phyloP scores from a whole-genome alignment of 306 rosid species.

The Sophora flavescens region DNA sequence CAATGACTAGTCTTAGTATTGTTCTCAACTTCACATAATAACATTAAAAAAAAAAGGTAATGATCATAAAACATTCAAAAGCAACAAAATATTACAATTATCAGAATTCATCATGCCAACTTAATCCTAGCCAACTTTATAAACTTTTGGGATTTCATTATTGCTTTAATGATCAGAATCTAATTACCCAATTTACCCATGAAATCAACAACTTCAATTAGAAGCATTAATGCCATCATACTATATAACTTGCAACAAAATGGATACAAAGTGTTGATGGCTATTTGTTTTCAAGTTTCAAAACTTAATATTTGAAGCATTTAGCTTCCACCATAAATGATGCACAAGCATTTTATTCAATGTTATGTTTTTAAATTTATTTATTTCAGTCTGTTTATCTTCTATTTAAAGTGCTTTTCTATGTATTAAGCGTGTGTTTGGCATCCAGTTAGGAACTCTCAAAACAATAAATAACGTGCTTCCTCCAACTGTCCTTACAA shows the following conservation, averaged over 20 bases:
- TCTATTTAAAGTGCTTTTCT: too few relatives aligned
- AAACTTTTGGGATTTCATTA: conserved; percentile 30
- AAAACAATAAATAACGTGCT: too few relatives aligned
- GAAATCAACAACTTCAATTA: conserved; percentile 12
- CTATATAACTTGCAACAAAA: conserved; percentile 26
- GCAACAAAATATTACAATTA: neutral
- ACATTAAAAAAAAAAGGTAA: neutral
- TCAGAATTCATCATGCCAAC: conserved; percentile 30
- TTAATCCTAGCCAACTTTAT: conserved; percentile 16
- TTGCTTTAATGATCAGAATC: conserved; percentile 14
- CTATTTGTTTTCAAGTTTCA: conserved; percentile 1
- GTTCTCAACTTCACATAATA: conserved; percentile 29
- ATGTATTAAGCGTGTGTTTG: too few relatives aligned
- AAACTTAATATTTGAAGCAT: neutral
- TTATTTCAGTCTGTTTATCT: too few relatives aligned
- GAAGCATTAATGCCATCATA: neutral
- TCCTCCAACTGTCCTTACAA: too few relatives aligned
- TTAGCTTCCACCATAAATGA: conserved; percentile 2
- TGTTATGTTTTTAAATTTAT: too few relatives aligned
- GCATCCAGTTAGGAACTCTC: too few relatives aligned
- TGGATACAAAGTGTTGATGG: conserved; percentile 6
- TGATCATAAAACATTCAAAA: conserved; percentile 4
- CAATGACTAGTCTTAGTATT: conserved; percentile 6
- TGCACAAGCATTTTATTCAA: neutral
- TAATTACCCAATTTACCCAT: neutral